Base-by-base conservation (phyloP, 352 stramenopile species). In the Globisporangium perplexum region DNA sequence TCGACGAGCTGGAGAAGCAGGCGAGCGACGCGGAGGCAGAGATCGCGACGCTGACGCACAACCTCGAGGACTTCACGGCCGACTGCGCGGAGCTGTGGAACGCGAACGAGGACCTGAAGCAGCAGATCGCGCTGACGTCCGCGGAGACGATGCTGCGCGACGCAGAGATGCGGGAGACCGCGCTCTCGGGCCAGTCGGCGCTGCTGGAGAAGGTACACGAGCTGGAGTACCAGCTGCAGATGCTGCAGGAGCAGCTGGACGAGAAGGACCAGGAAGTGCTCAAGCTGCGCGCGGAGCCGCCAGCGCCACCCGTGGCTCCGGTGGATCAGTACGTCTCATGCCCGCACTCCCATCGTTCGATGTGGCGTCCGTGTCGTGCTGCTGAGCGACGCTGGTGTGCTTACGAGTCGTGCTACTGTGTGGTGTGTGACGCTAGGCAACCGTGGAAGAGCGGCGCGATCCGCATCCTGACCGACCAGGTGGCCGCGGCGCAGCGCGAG, bases 71-170 rank as follows among this genome's bases (percentile, higher is more conserved):
- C 51, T 93, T 87, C 60, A 90, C 88, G 50, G 72, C 90, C 48
- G 81, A 92, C 53, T 92, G 81, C 22, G 74, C 83, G 38, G 71
- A 88, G 59, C 56, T 92, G 35, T 92, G 81, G 81, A 80, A 88
- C 38, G 58, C 72, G 35, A 92, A 90, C 43, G 81, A 92, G 53
- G 81, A 89, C 15, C 53, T 92, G 14, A 90, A 90, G 63, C 77
- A 88, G 58, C 81, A 92, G 31, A 62, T 90, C 17, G 75, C 69
- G 11, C 61, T 79, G 18, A 64, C 72, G 20, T 77, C 81, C 6
- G 71, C 74, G 36, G 69, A 83, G 49, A 77, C 71, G 10, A 80
- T 83, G 65, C 52, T 80, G 0, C 82, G 83, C 23, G 67, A 87
- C 24, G 74, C 74, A 3, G 74, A 87, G 45, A 55, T 77, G 46